Base-by-base conservation (phyloP, 176 grass and related monocot genomes). In the Luzula sylvatica region DNA sequence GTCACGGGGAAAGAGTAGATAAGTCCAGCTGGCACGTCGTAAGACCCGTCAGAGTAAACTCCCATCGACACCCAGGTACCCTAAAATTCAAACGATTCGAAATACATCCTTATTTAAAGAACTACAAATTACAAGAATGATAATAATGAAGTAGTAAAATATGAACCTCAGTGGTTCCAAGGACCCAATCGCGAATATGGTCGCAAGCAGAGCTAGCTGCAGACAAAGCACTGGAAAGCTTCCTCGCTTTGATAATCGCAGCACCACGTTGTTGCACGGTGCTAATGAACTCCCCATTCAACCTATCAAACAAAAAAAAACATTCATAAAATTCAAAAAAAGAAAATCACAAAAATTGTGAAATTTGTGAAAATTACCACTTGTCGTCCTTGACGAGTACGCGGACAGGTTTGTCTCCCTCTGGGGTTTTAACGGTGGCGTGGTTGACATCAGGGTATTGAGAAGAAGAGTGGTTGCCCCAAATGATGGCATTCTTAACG, bases 1-100 rank as follows among this genome's bases (percentile, higher is more conserved):
- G 75, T 92, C n/a, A 92, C 86, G 46, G 93, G 93, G 75, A 87
- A 98, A 42, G 86, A 92, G 69, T 98, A 98, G 39, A 98, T 98
- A 5, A 98, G 75, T 22, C 93, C 86, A 66, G 78, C 78, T 6
- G 86, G 93, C n/a, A 98, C 81, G 75, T 78, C 71, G 0, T 99
- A 99, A 3, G 93, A 99, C 38, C 86, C 93, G 69, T 99, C 93
- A 26, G 86, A 92, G 65, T 92, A 92, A 23, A 87, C 93, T 7
- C 93, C 86, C 86, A 92, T 99, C 46, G 93, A 99, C 76, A 92
- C 93, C 71, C 55, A 99, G 51, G 81, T 83, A 72, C 93, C 93
- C 86, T 92, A 56, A 26, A 25, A 47, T 2, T 4, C 3, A 38
- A 43, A 45, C 0, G 35, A 18, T 0, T 14, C 17, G 41, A 46